Base-by-base conservation (phyloP, 73 alveolate genomes). In the Tetrahymena elliotti region DNA sequence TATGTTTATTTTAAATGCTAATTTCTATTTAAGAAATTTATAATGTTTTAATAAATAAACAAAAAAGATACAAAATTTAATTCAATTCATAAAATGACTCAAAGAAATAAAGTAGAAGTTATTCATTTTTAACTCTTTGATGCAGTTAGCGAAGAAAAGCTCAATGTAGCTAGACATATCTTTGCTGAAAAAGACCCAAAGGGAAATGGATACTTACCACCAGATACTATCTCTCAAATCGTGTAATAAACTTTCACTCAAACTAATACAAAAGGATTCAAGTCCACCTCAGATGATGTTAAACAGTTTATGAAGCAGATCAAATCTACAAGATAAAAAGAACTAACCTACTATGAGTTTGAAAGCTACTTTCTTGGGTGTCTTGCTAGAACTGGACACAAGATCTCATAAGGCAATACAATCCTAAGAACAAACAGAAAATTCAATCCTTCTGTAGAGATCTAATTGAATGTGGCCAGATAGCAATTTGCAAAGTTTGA, bases 401-500 rank as follows among this genome's bases (percentile, higher is more conserved):
- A 68, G 36, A 31, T 68, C 38, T 2, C 2, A 1, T 31, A n/a
- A 24, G 33, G 36, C 16, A 16, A 68, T 24, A 68, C 38, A 31
- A 68, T 68, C 38, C 33, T 68, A 68, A 68, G 88, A 18, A 68
- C 88, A 68, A 68, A 68, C 22, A 68, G 88, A 68, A 68, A 68
- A 68, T 68, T 68, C 88, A 68, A 68, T 16, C 88, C 88, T 20
- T 93, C 38, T 13, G 68, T 94, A 35, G 96, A 94, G 52, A 94
- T 84, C 33, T 94, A 94, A 68, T 84, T 84, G 38, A 22, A 94
- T 38, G 93, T 94, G 6, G 95, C 95, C 1, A 94, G 83, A 83
- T 22, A 94, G 35, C 41, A 84, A 40, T 84, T 94, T 92, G 96
- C 93, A 20, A 41, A 84, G 37, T 94, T 84, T 47, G 96, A 94